Conservation (phyloP, 2,329 filamentous ascomycete genomes). For the Ophiocordyceps unilateralis region DNA sequence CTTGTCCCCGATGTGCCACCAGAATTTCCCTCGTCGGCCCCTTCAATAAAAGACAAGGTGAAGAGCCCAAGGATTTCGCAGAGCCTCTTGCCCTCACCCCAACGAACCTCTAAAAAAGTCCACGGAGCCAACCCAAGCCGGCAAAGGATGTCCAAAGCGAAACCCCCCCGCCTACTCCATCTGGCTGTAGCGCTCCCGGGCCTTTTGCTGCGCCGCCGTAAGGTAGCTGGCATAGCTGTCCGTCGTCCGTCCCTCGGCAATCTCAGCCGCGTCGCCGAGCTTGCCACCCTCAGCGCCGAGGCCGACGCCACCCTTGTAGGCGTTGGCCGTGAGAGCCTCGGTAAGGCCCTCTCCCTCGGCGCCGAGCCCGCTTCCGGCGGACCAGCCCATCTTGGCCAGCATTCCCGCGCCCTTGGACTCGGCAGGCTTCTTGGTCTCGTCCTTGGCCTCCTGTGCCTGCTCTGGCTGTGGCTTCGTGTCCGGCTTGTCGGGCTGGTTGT, state of each 20-base stretch:
- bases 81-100: too few relatives aligned
- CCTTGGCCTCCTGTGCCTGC: slow-evolving; percentile 4
- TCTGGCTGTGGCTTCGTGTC: slow-evolving; percentile 20
- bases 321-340: slow-evolving; percentile 43
- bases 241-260: slow-evolving; percentile 44
- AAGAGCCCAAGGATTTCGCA: too few relatives aligned
- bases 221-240: slow-evolving; percentile 45
- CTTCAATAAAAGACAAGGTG: too few relatives aligned
- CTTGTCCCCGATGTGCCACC: too few relatives aligned
- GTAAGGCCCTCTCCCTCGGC: slow-evolving; percentile 44
- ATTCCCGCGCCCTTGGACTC: slow-evolving; percentile 47
- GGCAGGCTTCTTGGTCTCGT: slow-evolving; percentile 6
- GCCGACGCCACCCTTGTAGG: slow-evolving; percentile 52
- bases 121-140: not conserved
- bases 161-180: slow-evolving; percentile 15
- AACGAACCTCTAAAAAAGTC: too few relatives aligned
- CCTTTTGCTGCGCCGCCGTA: slow-evolving; percentile 46
- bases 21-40: too few relatives aligned
- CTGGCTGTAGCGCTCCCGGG: slow-evolving; percentile 46
- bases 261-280: slow-evolving; percentile 47
- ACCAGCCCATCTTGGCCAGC: slow-evolving; percentile 60
- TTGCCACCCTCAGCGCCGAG: slow-evolving; percentile 54
- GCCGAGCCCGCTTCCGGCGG: slow-evolving; percentile 45
- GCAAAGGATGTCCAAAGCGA: not conserved
- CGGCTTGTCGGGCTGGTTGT: slow-evolving; percentile 42